phyloP scores from a whole-genome alignment of 2,329 filamentous ascomycete species.

The Coniochaeta sp. region DNA sequence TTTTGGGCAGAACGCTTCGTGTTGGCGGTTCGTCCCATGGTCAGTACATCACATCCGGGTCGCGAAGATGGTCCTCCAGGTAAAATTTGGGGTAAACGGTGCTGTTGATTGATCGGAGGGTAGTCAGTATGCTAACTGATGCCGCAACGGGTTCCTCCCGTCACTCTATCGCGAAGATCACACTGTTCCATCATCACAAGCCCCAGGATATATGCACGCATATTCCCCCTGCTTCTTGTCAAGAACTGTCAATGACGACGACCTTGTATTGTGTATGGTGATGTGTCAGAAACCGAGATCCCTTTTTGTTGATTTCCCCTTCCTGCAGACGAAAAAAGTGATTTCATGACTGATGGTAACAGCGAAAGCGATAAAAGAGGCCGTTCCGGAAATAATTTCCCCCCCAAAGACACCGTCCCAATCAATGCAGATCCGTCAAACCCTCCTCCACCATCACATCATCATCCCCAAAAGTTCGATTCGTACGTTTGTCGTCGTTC shows the following conservation, averaged over 20 bases:
- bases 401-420: conserved; percentile 19
- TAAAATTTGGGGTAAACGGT: neutral
- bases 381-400: conserved; percentile 16
- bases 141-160: neutral
- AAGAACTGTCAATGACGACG: conserved; percentile 4
- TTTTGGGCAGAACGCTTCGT: no score
- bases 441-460: neutral
- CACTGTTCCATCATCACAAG: conserved; percentile 1
- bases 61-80: neutral
- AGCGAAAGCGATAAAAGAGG: conserved; percentile 17
- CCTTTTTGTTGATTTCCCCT: conserved; percentile 12
- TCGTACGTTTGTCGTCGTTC: conserved; percentile 17
- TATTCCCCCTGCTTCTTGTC: conserved; percentile 3
- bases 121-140: neutral
- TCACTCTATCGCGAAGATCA: neutral
- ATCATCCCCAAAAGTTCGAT: neutral
- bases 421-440: conserved; percentile 11
- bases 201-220: neutral
- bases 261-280: conserved; percentile 11
- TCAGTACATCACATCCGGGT: no score
- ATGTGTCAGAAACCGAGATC: conserved; percentile 18
- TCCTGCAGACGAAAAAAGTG: no score
- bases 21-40: no score
- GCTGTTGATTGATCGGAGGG: neutral
- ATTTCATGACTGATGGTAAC: conserved; percentile 19